Evolutionary conservation across 768 basidiomycete species (phyloP).

Genomic region (Pulveroboletus sp.): DNA sequence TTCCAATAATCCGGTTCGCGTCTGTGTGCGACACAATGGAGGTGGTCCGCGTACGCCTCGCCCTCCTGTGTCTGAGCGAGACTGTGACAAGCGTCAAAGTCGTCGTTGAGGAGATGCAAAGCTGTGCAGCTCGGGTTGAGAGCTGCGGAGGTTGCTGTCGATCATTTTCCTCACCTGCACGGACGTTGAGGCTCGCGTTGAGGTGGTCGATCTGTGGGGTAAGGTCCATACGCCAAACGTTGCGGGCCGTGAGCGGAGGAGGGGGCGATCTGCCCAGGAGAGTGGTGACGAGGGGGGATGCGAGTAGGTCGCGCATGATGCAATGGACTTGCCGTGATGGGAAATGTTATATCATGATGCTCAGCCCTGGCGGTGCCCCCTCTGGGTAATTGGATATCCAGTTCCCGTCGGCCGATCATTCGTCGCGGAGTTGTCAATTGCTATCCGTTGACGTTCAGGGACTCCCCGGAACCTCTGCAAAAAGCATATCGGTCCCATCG

Average conservation of each 20-base stretch:
- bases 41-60: constrained; percentile 19
- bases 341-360: too few species aligned
- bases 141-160: not conserved
- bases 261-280: constrained; percentile 14
- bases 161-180: constrained; percentile 7
- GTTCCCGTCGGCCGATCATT: too few species aligned
- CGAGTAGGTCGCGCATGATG: constrained; percentile 6
- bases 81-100: constrained; percentile 15
- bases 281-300: constrained; percentile 13
- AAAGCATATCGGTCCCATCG: too few species aligned
- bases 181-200: constrained; percentile 11
- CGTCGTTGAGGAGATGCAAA: constrained; percentile 22
- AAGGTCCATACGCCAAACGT: constrained; percentile 16
- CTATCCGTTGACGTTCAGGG: too few species aligned
- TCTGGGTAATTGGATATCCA: too few species aligned
- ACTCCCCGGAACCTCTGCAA: too few species aligned
- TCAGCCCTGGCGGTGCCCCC: too few species aligned
- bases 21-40: constrained; percentile 21
- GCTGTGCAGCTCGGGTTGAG: constrained; percentile 1
- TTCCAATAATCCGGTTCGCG: constrained; percentile 23
- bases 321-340: too few species aligned
- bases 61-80: constrained; percentile 21
- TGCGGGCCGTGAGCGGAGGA: constrained; percentile 10
- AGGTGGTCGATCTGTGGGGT: constrained; percentile 18
- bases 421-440: too few species aligned